phyloP scores from a whole-genome alignment of 31 red algal species.

The Bonnemaisonia californica region DNA sequence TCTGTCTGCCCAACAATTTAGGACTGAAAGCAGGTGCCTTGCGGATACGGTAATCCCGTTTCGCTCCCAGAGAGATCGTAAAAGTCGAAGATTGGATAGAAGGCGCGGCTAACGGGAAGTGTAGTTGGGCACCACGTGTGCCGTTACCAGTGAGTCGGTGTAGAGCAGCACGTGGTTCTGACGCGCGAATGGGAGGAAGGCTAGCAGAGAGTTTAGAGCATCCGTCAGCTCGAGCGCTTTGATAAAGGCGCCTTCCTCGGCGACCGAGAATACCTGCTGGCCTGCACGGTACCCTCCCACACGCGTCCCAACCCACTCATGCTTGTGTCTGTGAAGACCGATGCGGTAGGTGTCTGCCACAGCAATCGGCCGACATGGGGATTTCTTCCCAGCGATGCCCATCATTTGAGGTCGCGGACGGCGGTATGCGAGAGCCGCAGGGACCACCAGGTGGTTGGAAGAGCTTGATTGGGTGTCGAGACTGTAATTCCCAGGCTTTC shows the following conservation, averaged over 20 bases:
- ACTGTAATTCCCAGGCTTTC: no score
- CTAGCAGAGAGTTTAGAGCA: not conserved
- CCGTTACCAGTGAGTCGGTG: slow-evolving; percentile 2
- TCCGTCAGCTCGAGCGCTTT: slow-evolving; percentile 3
- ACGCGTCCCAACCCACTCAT: not conserved
- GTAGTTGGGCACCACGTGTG: not conserved
- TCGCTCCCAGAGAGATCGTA: slow-evolving; percentile 2
- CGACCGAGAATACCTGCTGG: not conserved
- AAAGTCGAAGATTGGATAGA: not conserved
- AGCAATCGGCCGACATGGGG: slow-evolving; percentile 6
- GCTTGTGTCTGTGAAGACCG: slow-evolving; percentile 23
- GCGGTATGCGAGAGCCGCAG: slow-evolving; percentile 11
- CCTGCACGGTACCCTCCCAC: not conserved
- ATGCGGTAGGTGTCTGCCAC: not conserved
- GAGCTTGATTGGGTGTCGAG: no score
- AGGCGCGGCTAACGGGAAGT: not conserved
- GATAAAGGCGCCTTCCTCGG: slow-evolving; percentile 9
- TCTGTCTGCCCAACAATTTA: slow-evolving; percentile 20
- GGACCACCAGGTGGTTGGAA: not conserved
- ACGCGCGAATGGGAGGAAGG: not conserved
- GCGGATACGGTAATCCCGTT: slow-evolving; percentile 3
- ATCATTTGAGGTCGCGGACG: slow-evolving; percentile 10
- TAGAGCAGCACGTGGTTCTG: not conserved
- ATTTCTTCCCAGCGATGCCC: not conserved
- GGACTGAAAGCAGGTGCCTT: not conserved